These are phyloP conservation scores for Thalia dealbata DNA, from an alignment of 176 grass and related monocot species.

Conservation along the genomic window DNA sequence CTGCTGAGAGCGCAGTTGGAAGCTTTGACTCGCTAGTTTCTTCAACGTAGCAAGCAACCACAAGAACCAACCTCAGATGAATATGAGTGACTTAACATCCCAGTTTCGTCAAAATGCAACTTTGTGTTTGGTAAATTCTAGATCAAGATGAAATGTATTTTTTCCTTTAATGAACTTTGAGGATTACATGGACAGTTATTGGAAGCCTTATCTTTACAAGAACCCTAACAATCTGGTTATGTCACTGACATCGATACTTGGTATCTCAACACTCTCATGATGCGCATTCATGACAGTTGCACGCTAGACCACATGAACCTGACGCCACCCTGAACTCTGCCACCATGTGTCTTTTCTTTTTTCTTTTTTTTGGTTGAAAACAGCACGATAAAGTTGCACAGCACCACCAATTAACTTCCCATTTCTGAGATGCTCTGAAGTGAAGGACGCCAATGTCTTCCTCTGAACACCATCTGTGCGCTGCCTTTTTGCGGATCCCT, in stretches of 20 bases:
- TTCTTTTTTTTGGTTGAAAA: too few relatives aligned
- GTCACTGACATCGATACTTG: not conserved
- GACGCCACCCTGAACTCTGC: not conserved
- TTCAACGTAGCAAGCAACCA: not conserved
- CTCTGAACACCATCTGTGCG: slow-evolving; percentile 3
- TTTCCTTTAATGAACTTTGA: not conserved
- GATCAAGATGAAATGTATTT: not conserved
- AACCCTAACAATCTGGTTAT: not conserved
- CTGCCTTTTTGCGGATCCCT: slow-evolving; percentile 43
- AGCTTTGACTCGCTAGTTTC: not conserved
- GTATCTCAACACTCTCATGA: not conserved
- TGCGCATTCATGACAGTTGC: not conserved
- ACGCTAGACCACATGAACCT: not conserved
- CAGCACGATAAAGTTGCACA: not conserved
- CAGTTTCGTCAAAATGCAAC: not conserved
- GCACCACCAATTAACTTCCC: slow-evolving; percentile 15
- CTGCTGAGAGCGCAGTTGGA: not conserved
- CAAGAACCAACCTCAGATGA: not conserved
- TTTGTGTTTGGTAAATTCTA: not conserved
- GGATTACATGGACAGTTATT: slow-evolving; percentile 6
- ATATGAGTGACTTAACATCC: not conserved
- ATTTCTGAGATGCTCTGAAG: slow-evolving; percentile 82
- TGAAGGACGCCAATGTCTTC: slow-evolving; percentile 75
- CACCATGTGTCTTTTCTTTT: not conserved
- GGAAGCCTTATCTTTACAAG: not conserved